Evolutionary conservation across 805 yeast genomes (phyloP).

Genomic region (Saturnispora halmiae): DNA sequence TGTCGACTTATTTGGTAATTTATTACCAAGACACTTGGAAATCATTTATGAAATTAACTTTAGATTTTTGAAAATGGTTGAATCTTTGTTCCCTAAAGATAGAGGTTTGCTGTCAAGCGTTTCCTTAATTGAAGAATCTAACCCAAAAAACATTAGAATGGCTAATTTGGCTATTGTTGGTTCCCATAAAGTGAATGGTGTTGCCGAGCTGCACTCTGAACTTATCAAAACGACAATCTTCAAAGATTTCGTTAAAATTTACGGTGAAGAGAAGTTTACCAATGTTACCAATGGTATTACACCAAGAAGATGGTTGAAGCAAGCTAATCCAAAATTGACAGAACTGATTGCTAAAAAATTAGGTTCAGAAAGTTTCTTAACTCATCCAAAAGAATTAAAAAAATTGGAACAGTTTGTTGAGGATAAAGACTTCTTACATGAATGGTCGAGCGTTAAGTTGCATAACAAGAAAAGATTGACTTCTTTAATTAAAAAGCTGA

Average conservation of each 20-base stretch:
- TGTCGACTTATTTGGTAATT: conserved; percentile 61
- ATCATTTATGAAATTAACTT: conserved; percentile 80
- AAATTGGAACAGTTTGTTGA: conserved; percentile 56
- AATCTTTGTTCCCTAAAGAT: conserved; percentile 67
- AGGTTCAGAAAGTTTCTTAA: conserved; percentile 60
- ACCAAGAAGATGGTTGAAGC: conserved; percentile 92
- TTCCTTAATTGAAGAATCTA: conserved; percentile 76
- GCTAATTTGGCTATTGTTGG: conserved; percentile 87
- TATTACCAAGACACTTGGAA: conserved; percentile 87
- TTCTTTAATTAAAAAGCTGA: conserved; percentile 50
- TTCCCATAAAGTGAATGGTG: conserved; percentile 90
- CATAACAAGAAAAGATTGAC: conserved; percentile 64
- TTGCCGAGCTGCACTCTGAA: conserved; percentile 91
- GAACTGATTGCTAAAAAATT: conserved; percentile 63
- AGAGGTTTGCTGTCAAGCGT: conserved; percentile 57
- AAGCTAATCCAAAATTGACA: conserved; percentile 80
- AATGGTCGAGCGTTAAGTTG: conserved; percentile 66
- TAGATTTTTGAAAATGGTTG: conserved; percentile 68
- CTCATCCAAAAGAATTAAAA: conserved; percentile 59
- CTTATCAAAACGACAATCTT: conserved; percentile 82
- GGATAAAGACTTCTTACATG: conserved; percentile 54
- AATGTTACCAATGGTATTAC: conserved; percentile 94
- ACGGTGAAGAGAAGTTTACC: conserved; percentile 75
- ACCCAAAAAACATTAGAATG: conserved; percentile 82
- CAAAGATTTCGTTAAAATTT: conserved; percentile 78